These are phyloP conservation scores for Solanum sejunctum DNA, from an alignment of 257 asterid species.

Conservation along the genomic window DNA sequence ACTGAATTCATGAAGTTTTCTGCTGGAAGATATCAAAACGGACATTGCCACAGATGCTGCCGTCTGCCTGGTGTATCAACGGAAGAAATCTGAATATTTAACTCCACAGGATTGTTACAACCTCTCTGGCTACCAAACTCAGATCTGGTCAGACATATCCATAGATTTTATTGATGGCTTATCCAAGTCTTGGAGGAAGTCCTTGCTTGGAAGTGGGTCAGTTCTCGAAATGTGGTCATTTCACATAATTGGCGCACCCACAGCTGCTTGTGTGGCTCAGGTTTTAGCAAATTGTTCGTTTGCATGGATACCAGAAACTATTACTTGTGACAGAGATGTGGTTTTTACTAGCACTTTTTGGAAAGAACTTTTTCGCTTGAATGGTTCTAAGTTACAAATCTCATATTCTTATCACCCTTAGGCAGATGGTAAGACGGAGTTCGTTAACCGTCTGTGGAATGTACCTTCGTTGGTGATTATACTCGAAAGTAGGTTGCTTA, in stretches of 20 bases:
- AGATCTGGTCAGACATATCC: not conserved
- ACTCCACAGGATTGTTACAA: not conserved
- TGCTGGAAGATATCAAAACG: not conserved
- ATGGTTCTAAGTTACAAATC: not conserved
- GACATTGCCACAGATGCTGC: not conserved
- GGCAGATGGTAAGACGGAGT: not conserved
- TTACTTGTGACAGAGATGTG: not conserved
- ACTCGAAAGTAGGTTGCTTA: not conserved
- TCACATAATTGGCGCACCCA: not conserved
- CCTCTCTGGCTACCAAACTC: not conserved
- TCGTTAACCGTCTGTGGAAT: not conserved
- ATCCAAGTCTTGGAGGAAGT: not conserved
- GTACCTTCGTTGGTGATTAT: not conserved
- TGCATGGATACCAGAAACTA: not conserved
- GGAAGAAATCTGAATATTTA: not conserved
- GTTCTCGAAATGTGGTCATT: not conserved
- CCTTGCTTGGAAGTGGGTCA: not conserved
- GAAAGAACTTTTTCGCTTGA: not conserved
- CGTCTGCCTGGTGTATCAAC: not conserved
- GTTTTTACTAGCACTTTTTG: not conserved
- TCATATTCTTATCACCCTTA: not conserved
- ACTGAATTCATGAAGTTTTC: not conserved
- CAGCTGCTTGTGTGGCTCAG: not conserved
- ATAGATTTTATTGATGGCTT: not conserved
- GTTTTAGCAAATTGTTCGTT: not conserved